Conservation (phyloP, 2,329 filamentous ascomycete genomes). For the Hymenotorrendiella dingleyae region DNA sequence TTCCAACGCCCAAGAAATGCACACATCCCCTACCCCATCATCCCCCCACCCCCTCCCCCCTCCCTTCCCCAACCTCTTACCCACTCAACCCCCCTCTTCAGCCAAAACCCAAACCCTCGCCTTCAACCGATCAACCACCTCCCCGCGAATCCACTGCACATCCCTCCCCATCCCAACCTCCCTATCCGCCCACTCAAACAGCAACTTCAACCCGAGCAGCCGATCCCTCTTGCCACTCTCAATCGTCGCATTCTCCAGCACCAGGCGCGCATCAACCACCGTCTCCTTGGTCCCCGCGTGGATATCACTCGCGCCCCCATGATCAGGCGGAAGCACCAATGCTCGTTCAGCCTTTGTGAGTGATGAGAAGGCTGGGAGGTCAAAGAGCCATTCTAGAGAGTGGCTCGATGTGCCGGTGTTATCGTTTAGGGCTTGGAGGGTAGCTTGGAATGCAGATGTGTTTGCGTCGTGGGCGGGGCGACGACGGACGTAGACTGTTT, state of each 20-base stretch:
- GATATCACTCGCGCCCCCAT: constrained; percentile 35
- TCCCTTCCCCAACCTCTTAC: background rate
- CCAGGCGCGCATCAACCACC: constrained; percentile 55
- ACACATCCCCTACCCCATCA: background rate
- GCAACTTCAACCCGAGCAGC: constrained; percentile 54
- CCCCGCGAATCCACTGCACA: constrained; percentile 48
- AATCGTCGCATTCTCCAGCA: constrained; percentile 45
- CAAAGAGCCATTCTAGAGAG: constrained; percentile 60
- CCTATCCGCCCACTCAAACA: constrained; percentile 63
- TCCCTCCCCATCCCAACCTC: constrained; percentile 35
- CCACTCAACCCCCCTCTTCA: constrained; percentile 7
- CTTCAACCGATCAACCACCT: constrained; percentile 49
- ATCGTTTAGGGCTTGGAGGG: constrained; percentile 58
- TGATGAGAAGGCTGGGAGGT: constrained; percentile 45
- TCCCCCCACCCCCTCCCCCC: background rate
- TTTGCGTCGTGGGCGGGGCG: constrained; percentile 50
- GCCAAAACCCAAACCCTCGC: constrained; percentile 41
- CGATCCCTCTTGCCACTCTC: constrained; percentile 46
- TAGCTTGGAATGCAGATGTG: constrained; percentile 54
- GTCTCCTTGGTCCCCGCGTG: constrained; percentile 50
- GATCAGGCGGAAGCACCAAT: constrained; percentile 41
- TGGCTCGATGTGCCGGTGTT: constrained; percentile 33
- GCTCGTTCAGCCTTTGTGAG: constrained; percentile 53
- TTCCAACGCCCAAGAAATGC: background rate
- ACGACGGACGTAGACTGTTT: constrained; percentile 58